Evolutionary conservation across 768 basidiomycete species (phyloP).

Genomic region (Tylopilus subfusipes): DNA sequence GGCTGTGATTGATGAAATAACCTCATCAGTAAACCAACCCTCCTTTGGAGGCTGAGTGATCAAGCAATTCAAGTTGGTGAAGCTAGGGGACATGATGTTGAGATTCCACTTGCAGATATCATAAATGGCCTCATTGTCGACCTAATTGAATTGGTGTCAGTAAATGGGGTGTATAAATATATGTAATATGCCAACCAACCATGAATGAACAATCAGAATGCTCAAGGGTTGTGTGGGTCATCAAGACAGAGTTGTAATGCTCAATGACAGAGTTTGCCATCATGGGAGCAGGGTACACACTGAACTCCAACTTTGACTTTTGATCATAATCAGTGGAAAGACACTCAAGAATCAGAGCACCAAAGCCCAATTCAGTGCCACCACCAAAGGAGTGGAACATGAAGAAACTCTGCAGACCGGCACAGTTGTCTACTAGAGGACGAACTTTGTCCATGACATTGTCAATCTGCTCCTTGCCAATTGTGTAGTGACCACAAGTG

Average conservation of each 20-base stretch:
- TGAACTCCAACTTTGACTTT: conserved; percentile 98
- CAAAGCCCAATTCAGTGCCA: conserved; percentile 98
- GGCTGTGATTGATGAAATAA: conserved; percentile 96
- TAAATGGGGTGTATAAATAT: conserved; percentile 1
- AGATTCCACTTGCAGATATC: conserved; percentile 88
- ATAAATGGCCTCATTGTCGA: conserved; percentile 82
- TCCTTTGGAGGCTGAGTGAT: too few species aligned
- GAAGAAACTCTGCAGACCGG: conserved; percentile 97
- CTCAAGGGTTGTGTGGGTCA: conserved; percentile 97
- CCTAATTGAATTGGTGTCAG: conserved; percentile 33
- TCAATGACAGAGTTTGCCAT: conserved; percentile 95
- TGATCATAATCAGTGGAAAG: conserved; percentile 98
- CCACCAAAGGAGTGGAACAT: conserved; percentile 99
- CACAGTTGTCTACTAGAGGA: conserved; percentile 93
- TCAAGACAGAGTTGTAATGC: conserved; percentile 96
- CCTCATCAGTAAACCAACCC: too few species aligned
- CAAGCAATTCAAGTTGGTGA: conserved; percentile 92
- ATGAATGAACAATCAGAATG: conserved; percentile 99
- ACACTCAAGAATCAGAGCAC: conserved; percentile 91
- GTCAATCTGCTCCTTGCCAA: conserved; percentile 98
- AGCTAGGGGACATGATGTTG: conserved; percentile 80
- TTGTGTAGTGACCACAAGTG: conserved; percentile 96
- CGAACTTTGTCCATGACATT: conserved; percentile 94
- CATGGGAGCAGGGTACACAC: conserved; percentile 92
- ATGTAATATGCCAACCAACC: conserved; percentile 43